phyloP scores from a whole-genome alignment of 805 yeast species.

The Kodamaea leandrae region DNA sequence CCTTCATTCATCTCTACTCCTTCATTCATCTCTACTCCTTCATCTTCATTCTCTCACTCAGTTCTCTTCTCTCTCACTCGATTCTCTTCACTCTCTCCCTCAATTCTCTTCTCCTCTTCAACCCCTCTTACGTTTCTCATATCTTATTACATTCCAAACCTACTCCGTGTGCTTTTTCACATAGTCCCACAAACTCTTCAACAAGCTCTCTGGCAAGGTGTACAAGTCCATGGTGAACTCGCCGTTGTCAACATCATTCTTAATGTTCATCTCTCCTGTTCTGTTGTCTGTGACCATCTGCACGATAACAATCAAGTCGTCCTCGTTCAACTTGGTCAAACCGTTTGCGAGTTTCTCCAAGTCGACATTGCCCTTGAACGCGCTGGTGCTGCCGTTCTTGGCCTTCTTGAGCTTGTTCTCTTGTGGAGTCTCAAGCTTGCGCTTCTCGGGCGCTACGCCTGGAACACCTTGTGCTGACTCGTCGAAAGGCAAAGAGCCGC shows the following conservation, averaged over 20 bases:
- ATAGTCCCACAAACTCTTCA: conserved; percentile 93
- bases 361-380: conserved; percentile 76
- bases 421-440: conserved; percentile 14
- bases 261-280: conserved; percentile 92
- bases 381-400: conserved; percentile 44
- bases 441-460: conserved; percentile 18
- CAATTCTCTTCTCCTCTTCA: background rate
- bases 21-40: background rate
- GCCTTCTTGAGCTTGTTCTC: conserved; percentile 43
- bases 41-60: background rate
- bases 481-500: conserved; percentile 72
- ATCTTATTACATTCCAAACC: background rate
- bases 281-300: conserved; percentile 97
- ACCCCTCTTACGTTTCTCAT: background rate
- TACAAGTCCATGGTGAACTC: conserved; percentile 95
- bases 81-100: background rate
- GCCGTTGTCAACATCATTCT: conserved; percentile 94
- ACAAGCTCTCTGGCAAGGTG: conserved; percentile 85
- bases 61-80: background rate
- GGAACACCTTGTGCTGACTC: conserved; percentile 29
- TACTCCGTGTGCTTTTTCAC: conserved; percentile 66
- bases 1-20: background rate
- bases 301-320: conserved; percentile 89
- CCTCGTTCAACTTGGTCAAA: conserved; percentile 83
- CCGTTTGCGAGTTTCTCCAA: conserved; percentile 89